Evolutionary conservation across 257 asterid species (phyloP), one percentile per base, ranked within the genome.

Genomic region (Ballota nigra): DNA sequence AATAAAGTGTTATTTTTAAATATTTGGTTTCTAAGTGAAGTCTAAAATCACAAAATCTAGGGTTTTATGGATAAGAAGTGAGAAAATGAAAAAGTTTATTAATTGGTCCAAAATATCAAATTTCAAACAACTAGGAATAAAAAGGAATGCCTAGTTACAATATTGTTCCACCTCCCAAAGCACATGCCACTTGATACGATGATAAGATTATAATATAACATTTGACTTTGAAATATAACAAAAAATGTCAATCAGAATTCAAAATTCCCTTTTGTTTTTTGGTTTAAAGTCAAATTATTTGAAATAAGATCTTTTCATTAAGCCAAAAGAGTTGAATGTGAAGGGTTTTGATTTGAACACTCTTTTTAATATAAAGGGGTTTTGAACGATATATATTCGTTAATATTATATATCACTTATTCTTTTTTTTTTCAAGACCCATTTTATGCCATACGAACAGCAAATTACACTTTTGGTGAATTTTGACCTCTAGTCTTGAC

Each of bases 141-240:
- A 15, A 34, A 68, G 22, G 36, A 8, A 15, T 36, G 57, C 1
- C 64, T 34, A 53, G 41, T 13, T 73, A 41, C 49, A 41, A 41
- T 3, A 16, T n/a, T n/a, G 16, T 3, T 52, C 34, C 19, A n/a
- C 23, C 31, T 57, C 72, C 20, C 22, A 47, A n/a, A 16, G 55
- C 22, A 8, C 10, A 40, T 65, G 67, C 74, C 68, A 74, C 78
- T 74, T 63, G 77, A 65, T 41, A 16, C 55, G 4, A 64, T 16
- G 53, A 33, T 47, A 18, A 18, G 15, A 72, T 12, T 15, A 28
- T 22, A 12, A 51, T 31, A 8, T 2, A 24, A 22, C 31, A 26
- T 6, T 55, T 23, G 56, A 55, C 34, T 29, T 13, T 9, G 23
- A n/a, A 45, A 23, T 51, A 7, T 4, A 53, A 36, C 1, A 43